Base-by-base conservation (phyloP, 331 rosid species). In the Spiraea crenata region DNA sequence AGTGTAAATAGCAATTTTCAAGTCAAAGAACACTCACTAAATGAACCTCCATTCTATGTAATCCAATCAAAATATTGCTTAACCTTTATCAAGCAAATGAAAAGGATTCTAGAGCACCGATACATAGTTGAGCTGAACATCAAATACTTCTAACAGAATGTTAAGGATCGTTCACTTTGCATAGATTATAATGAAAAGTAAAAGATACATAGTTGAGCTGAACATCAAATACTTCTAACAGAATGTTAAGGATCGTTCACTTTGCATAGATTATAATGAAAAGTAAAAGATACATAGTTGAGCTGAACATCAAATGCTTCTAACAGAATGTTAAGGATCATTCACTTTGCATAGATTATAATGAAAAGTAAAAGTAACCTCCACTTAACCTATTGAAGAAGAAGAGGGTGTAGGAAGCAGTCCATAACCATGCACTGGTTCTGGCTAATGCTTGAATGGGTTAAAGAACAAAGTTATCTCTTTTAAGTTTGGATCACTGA, bases 1-100 rank as follows among this genome's bases (percentile, higher is more conserved):
- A 63, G 72, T 35, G 77, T 1, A 49, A 9, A 57, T 44, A 78
- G 69, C 65, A 60, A 42, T 9, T 63, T 46, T 48, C 12, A 25
- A 41, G 62, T 25, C 41, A 57, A 37, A 37, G 6, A 49, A 14
- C 39, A 38, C 64, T 7, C 2, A 37, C 19, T 4, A 25, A 57
- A 17, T 39, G 10, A 31, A 5, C 11, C 11, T 64, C 4, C 74
- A 20, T 35, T 15, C 48, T 11, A 17, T 11, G 20, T 6, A 20
- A 45, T 44, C 60, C 15, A 45, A 19, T 6, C 19, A 20, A 63
- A 42, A 7, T 7, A 60, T 10, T 25, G 5, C 15, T 31, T 25
- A 5, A 13, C 42, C 46, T 42, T 42, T 42, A 42, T 42, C 9
- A 57, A 57, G 12, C 63, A 7, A 14, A 7, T 17, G 44, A 48